Conservation (phyloP, 768 basidiomycete genomes). For the Macrocybe gigantea region DNA sequence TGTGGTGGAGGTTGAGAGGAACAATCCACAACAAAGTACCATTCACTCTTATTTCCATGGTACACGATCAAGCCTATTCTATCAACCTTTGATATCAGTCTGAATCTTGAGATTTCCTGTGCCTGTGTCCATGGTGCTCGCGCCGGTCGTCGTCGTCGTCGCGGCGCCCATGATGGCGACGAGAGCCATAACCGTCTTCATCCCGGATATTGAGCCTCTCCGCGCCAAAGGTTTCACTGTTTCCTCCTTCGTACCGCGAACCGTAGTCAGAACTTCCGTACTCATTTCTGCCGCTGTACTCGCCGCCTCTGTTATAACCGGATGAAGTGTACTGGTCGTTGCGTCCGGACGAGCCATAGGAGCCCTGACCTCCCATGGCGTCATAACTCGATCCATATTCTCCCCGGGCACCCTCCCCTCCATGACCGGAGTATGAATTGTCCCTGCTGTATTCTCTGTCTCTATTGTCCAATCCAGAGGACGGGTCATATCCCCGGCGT, state of each 20-base stretch:
- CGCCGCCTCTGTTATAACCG: constrained; percentile 10
- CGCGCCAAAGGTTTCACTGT: constrained; percentile 43
- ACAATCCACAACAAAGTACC: too few species aligned
- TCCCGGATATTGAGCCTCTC: constrained; percentile 41
- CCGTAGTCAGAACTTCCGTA: constrained; percentile 12
- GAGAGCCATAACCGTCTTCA: constrained; percentile 22
- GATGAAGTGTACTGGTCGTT: constrained; percentile 4
- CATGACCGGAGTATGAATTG: neutral
- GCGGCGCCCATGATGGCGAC: constrained; percentile 8
- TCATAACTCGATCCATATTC: neutral
- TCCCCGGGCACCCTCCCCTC: neutral
- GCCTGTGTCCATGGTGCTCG: neutral
- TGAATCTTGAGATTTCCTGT: neutral
- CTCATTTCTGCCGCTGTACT: constrained; percentile 13
- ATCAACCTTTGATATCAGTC: neutral
- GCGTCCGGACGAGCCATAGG: constrained; percentile 12
- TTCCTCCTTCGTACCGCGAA: constrained; percentile 6
- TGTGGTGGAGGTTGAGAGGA: too few species aligned
- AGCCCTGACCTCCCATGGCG: too few species aligned
- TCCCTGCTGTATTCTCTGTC: neutral
- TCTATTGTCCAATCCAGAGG: neutral
- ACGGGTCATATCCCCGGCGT: constrained; percentile 4
- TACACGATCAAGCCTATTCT: too few species aligned
- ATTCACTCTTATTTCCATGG: too few species aligned
- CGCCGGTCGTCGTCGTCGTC: constrained; percentile 12